A percentile compares a stretch with the other conserved stretches of the same genome.
Evolutionary conservation across 106 monocot genomes (phyloP).

Genomic region (Hemerocallis citrina): DNA sequence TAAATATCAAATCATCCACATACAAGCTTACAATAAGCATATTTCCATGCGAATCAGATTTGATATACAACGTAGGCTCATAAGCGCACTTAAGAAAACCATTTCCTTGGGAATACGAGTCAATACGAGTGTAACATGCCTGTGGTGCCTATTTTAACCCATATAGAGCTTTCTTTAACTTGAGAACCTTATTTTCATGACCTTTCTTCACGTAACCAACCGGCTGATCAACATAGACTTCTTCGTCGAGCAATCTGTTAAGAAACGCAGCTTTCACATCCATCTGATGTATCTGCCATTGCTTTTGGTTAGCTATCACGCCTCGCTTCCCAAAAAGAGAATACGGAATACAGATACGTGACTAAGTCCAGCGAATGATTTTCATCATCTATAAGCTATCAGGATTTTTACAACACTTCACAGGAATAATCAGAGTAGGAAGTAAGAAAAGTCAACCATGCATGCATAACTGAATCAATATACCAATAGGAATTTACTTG

Average conservation of each 20-base stretch:
- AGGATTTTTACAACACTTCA: too few species aligned
- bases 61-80: background rate
- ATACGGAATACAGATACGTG: too few species aligned
- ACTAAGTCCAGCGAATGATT: too few species aligned
- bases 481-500: too few species aligned
- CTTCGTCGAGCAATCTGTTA: slow-evolving; percentile 5
- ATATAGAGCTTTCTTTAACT: slow-evolving; percentile 4
- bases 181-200: slow-evolving; percentile 8
- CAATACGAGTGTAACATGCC: background rate
- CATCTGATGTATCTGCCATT: background rate
- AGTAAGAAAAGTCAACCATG: too few species aligned
- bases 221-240: slow-evolving; percentile 10
- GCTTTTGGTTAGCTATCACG: too few species aligned
- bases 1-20: slow-evolving; percentile 1
- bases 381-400: too few species aligned
- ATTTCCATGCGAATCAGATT: background rate
- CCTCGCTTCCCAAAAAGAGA: too few species aligned
- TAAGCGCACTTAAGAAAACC: background rate
- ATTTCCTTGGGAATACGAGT: background rate
- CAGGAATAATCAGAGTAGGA: too few species aligned
- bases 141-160: slow-evolving; percentile 8
- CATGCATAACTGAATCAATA: too few species aligned
- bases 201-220: slow-evolving; percentile 1
- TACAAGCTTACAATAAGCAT: background rate
- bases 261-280: slow-evolving; percentile 12